phyloP scores from a whole-genome alignment of 2,329 filamentous ascomycete species.

The Epichloe uncinata region DNA sequence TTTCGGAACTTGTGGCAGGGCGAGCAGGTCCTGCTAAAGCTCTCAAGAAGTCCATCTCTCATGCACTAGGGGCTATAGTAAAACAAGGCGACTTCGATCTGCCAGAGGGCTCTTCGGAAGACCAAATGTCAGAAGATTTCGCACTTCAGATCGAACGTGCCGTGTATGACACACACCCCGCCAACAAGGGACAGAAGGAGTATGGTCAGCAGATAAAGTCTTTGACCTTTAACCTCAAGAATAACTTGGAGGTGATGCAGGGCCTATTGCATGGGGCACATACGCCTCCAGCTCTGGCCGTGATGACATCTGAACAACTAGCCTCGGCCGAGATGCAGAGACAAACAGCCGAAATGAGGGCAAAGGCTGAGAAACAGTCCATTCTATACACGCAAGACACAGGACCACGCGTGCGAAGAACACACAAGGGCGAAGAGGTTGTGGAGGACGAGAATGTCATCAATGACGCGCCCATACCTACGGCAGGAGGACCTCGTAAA shows the following conservation, averaged over 20 bases:
- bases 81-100: slow-evolving; percentile 52
- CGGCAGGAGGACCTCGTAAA: slow-evolving; percentile 10
- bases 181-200: slow-evolving; percentile 30
- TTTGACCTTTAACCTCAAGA: slow-evolving; percentile 77
- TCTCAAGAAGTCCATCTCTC: slow-evolving; percentile 54
- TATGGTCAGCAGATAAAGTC: slow-evolving; percentile 56
- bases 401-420: slow-evolving; percentile 67
- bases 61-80: slow-evolving; percentile 51
- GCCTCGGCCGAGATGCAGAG: slow-evolving; percentile 79
- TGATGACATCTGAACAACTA: slow-evolving; percentile 83
- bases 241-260: slow-evolving; percentile 65
- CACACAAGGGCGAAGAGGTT: slow-evolving; percentile 90
- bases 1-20: slow-evolving; percentile 43
- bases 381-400: slow-evolving; percentile 63
- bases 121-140: slow-evolving; percentile 53
- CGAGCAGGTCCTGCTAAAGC: slow-evolving; percentile 59
- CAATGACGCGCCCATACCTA: slow-evolving; percentile 22
- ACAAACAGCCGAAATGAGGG: slow-evolving; percentile 63
- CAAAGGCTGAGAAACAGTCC: slow-evolving; percentile 67
- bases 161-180: slow-evolving; percentile 42
- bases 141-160: slow-evolving; percentile 71
- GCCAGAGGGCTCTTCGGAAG: slow-evolving; percentile 48
- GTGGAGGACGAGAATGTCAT: slow-evolving; percentile 58
- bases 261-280: slow-evolving; percentile 62
- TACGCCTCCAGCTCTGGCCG: slow-evolving; percentile 62